These are phyloP conservation scores for Leishmania major DNA, from an alignment of 208 protist species.

Conservation along the genomic window DNA sequence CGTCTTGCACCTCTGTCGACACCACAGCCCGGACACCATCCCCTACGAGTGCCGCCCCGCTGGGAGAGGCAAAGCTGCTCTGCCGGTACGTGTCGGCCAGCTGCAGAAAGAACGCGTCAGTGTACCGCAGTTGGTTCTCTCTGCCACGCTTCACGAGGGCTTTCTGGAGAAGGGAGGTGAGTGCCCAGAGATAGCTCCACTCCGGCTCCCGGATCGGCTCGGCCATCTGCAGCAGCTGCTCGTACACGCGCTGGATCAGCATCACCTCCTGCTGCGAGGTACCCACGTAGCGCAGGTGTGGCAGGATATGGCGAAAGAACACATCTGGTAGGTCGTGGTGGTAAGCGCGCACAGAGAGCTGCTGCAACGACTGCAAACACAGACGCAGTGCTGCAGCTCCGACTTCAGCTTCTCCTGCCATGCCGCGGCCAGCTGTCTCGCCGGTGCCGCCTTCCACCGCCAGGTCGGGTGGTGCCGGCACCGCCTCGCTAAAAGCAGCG, in stretches of 20 bases:
- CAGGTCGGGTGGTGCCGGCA: not conserved
- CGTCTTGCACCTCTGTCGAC: constrained; percentile 43
- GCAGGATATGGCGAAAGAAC: constrained; percentile 57
- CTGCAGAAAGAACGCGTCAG: constrained; percentile 73
- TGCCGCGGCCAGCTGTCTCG: not conserved
- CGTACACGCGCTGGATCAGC: constrained; percentile 66
- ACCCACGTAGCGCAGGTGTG: constrained; percentile 43
- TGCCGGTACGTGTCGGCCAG: constrained; percentile 48
- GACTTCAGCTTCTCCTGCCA: not conserved
- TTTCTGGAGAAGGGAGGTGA: constrained; percentile 56
- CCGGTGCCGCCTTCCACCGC: not conserved
- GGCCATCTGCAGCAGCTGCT: constrained; percentile 41
- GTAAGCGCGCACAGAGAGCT: constrained; percentile 17
- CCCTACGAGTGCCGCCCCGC: constrained; percentile 23
- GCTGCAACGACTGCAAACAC: constrained; percentile 35
- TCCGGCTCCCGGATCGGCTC: constrained; percentile 46
- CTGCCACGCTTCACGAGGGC: constrained; percentile 40
- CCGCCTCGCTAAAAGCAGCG: not conserved
- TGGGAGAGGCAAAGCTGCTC: constrained; percentile 20
- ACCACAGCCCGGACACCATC: constrained; percentile 40
- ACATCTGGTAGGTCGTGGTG: constrained; percentile 32
- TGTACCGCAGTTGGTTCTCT: constrained; percentile 55
- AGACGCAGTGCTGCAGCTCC: constrained; percentile 20
- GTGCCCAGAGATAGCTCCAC: constrained; percentile 67
- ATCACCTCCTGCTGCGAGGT: constrained; percentile 64